Conservation (phyloP, 306 rosid species). For the apple (Malus domestica) region ASM211411v1 NC_041797.1:3179501-3180000, state of each 20-base stretch:
- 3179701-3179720: background rate
- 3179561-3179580: too few relatives aligned
- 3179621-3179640: background rate
- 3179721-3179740: background rate
- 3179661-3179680: background rate
- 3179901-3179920: constrained; percentile 76
- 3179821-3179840: constrained; percentile 83
- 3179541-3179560: too few relatives aligned
- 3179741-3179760: background rate
- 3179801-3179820: constrained; percentile 95
- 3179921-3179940: constrained; percentile 66
- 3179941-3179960: constrained; percentile 43
- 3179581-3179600: background rate
- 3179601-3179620: background rate
- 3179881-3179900: constrained; percentile 72
- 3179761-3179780: background rate
- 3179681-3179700: background rate
- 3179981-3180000: constrained; percentile 39
- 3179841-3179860: constrained; percentile 83
- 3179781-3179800: constrained; percentile 55
- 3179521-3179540: too few relatives aligned
- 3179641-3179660: background rate
- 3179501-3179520: too few relatives aligned
- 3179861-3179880: constrained; percentile 87
- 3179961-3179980: constrained; percentile 48